phyloP scores from a whole-genome alignment of 2,329 filamentous ascomycete genomes.

The Cordyceps javanica region DNA sequence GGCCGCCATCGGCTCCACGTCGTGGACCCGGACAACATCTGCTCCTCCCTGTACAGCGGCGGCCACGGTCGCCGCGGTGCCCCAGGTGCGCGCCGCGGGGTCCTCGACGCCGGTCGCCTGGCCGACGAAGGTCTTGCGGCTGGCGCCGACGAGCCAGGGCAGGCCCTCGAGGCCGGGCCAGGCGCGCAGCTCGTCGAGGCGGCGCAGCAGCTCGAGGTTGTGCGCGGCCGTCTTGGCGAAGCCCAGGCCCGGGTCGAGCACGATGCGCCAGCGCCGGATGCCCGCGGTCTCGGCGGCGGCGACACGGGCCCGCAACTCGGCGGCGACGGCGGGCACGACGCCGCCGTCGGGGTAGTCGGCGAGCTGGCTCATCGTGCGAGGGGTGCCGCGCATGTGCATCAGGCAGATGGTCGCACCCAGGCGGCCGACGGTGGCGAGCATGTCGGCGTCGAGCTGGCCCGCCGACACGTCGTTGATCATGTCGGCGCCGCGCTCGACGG shows the following conservation, averaged over 20 bases:
- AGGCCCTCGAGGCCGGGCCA: constrained; percentile 61
- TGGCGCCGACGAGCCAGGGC: constrained; percentile 85
- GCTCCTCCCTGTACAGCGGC: constrained; percentile 82
- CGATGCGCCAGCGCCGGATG: constrained; percentile 85
- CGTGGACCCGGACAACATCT: constrained; percentile 88
- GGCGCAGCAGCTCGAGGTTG: constrained; percentile 72
- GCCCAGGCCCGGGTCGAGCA: constrained; percentile 88
- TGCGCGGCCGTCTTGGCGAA: constrained; percentile 82
- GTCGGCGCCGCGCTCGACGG: constrained; percentile 73
- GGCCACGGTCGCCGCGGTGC: constrained; percentile 82
- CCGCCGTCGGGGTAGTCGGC: constrained; percentile 61
- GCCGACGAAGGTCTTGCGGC: constrained; percentile 86
- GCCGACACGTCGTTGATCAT: constrained; percentile 94
- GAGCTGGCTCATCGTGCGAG: constrained; percentile 69
- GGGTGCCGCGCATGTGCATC: constrained; percentile 92
- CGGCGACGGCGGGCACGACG: constrained; percentile 57
- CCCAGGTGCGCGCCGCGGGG: constrained; percentile 67
- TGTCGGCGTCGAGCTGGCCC: constrained; percentile 68
- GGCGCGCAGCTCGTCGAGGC: constrained; percentile 56
- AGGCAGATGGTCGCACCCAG: constrained; percentile 74
- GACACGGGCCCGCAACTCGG: constrained; percentile 65
- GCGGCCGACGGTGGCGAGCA: constrained; percentile 71
- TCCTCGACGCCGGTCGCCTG: constrained; percentile 68
- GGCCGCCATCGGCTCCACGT: constrained; percentile 78
- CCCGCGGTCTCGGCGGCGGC: constrained; percentile 71